These are phyloP conservation scores for Diplotaxis tenuifolia DNA, from an alignment of 345 rosid genomes.

Conservation along the genomic window DNA sequence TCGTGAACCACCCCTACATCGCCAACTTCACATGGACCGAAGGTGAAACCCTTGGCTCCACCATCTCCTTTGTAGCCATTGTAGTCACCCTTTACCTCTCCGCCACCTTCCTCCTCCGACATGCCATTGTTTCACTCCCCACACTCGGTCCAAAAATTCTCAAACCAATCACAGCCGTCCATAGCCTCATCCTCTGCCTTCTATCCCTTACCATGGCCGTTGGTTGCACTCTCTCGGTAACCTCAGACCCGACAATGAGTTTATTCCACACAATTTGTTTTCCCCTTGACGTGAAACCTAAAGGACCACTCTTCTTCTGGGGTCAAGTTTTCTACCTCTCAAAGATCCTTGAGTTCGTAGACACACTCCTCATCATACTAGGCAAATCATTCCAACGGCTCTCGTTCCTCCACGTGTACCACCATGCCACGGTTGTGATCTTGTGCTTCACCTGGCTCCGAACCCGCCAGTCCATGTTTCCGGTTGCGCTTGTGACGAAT, in stretches of 20 bases:
- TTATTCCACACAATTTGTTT: conserved; percentile 43
- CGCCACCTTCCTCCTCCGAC: conserved; percentile 51
- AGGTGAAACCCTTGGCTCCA: conserved; percentile 56
- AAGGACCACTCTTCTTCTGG: conserved; percentile 73
- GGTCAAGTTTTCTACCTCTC: conserved; percentile 68
- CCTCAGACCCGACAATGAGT: conserved; percentile 1
- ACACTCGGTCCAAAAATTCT: conserved; percentile 42
- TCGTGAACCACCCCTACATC: conserved; percentile 61
- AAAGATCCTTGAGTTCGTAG: conserved; percentile 59
- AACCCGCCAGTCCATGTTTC: conserved; percentile 62
- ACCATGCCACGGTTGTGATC: conserved; percentile 65
- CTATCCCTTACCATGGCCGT: conserved; percentile 68
- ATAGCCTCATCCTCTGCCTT: conserved; percentile 58
- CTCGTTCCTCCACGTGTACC: conserved; percentile 86
- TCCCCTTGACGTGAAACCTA: conserved; percentile 42
- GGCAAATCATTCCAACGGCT: conserved; percentile 53
- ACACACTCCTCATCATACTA: conserved; percentile 57
- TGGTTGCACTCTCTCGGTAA: conserved; percentile 59
- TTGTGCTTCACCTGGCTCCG: conserved; percentile 69
- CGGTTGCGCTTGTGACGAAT: conserved; percentile 54
- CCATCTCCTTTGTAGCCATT: conserved; percentile 47
- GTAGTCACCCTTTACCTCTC: conserved; percentile 51
- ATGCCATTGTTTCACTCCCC: conserved; percentile 26
- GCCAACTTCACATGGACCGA: conserved; percentile 56
- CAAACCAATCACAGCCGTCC: conserved; percentile 71